Percentiles rank a stretch among this genome's conserved stretches.
Conservation (phyloP, 2,329 filamentous ascomycete species). For the Curvularia sp. region DNA sequence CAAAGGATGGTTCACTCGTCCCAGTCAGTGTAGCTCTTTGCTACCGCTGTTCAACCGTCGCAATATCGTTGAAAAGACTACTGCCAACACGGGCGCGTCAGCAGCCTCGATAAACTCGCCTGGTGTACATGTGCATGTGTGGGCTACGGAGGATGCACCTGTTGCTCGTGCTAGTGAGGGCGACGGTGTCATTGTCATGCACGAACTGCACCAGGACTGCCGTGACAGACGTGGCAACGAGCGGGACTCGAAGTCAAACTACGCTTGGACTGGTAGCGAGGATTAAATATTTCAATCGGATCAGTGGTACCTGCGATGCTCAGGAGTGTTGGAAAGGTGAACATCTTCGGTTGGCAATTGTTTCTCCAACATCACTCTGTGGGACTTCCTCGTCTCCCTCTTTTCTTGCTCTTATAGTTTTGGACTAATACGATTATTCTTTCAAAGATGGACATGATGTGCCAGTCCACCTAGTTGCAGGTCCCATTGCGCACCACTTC, state of each 20-base stretch:
- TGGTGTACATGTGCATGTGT: conserved; percentile 32
- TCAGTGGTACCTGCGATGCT: too few relatives aligned
- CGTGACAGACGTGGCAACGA: conserved; percentile 14
- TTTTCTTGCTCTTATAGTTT: not conserved
- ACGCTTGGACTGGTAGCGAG: not conserved
- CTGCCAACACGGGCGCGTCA: conserved; percentile 1
- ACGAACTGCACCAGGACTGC: conserved; percentile 33
- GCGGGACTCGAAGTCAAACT: conserved; percentile 13
- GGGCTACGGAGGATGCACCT: conserved; percentile 27
- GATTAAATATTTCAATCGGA: not conserved
- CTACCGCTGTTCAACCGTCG: conserved; percentile 31
- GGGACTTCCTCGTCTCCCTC: not conserved
- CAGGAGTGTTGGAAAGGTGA: not conserved
- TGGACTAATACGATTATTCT: not conserved
- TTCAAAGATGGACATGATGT: not conserved
- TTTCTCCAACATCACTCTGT: not conserved
- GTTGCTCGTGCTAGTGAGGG: conserved; percentile 9
- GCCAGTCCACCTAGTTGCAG: not conserved
- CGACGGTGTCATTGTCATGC: conserved; percentile 34
- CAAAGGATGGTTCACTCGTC: conserved; percentile 27
- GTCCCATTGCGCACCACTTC: not conserved
- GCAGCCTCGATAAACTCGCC: conserved; percentile 2
- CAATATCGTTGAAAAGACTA: conserved; percentile 9
- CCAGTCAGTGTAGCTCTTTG: conserved; percentile 9
- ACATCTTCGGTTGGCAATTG: not conserved